These are phyloP conservation scores for Macrolepiota albuminosa DNA, from an alignment of 768 basidiomycete species.

Conservation along the genomic window DNA sequence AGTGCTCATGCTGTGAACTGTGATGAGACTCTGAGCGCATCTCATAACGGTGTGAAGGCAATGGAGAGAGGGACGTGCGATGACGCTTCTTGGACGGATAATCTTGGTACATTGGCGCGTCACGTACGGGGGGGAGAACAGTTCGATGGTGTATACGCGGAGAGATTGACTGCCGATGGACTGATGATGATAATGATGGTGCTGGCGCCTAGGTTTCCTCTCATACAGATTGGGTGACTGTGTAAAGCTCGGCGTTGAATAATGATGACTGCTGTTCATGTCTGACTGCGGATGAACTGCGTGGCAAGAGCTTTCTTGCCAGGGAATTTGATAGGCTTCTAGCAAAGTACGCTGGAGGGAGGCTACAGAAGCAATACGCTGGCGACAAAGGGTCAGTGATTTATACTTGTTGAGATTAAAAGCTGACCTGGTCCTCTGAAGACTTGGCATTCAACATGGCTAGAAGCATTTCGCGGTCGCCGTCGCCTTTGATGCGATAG, in stretches of 20 bases:
- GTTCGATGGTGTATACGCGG: conserved; percentile 22
- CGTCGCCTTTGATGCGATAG: conserved; percentile 81
- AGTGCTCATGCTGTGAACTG: conserved; percentile 34
- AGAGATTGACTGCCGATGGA: conserved; percentile 36
- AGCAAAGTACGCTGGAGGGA: conserved; percentile 69
- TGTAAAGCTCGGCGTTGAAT: conserved; percentile 34
- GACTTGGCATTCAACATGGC: conserved; percentile 90
- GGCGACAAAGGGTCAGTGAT: conserved; percentile 1
- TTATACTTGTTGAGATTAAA: neutral
- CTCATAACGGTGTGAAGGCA: conserved; percentile 37
- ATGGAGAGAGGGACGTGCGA: conserved; percentile 57
- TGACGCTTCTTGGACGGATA: conserved; percentile 55
- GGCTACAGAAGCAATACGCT: conserved; percentile 71
- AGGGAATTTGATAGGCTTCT: conserved; percentile 46
- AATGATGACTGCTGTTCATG: conserved; percentile 30
- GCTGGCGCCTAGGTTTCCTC: conserved; percentile 27
- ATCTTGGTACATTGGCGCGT: conserved; percentile 31
- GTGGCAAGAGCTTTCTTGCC: conserved; percentile 15
- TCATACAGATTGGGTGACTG: conserved; percentile 31
- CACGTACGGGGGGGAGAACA: conserved; percentile 29
- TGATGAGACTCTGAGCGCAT: conserved; percentile 30
- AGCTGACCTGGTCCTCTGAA: conserved; percentile 84
- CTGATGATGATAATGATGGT: conserved; percentile 22
- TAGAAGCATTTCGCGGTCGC: conserved; percentile 88
- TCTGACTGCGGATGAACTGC: conserved; percentile 18